Conservation (phyloP, 441 rosid genomes). For the Pelargonium myrrhifolium region DNA sequence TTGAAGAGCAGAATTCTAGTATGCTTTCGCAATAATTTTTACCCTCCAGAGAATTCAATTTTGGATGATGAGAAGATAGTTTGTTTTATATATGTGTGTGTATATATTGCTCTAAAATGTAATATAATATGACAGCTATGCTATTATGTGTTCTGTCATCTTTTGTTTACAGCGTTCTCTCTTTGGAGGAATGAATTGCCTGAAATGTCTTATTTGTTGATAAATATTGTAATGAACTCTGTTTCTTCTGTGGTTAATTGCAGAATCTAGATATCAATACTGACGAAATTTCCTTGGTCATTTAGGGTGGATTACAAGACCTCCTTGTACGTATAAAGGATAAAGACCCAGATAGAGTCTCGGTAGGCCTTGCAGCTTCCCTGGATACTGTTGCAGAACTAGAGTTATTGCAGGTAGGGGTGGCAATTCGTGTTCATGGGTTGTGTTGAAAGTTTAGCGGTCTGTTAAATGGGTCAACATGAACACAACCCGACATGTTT, state of each 20-base stretch:
- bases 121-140: background rate
- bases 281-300: conserved; percentile 18
- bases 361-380: conserved; percentile 76
- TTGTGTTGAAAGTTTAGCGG: no score
- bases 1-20: no score
- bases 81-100: background rate
- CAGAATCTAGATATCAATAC: conserved; percentile 19
- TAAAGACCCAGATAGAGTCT: conserved; percentile 89
- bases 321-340: conserved; percentile 68
- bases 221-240: background rate
- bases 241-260: conserved; percentile 12
- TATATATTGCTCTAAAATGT: background rate
- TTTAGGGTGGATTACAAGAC: conserved; percentile 76
- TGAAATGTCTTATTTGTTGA: conserved; percentile 6
- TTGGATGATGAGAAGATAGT: background rate
- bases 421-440: background rate
- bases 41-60: background rate
- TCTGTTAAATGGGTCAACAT: background rate
- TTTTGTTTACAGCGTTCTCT: background rate
- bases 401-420: conserved; percentile 78
- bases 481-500: background rate
- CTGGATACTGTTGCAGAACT: conserved; percentile 74
- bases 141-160: background rate
- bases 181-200: conserved; percentile 11
- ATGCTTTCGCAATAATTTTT: background rate